A percentile compares a stretch with the other conserved stretches of the same genome.
These are phyloP conservation scores for Fusarium sp. DNA, from an alignment of 2,329 filamentous ascomycete species.

Conservation along the genomic window DNA sequence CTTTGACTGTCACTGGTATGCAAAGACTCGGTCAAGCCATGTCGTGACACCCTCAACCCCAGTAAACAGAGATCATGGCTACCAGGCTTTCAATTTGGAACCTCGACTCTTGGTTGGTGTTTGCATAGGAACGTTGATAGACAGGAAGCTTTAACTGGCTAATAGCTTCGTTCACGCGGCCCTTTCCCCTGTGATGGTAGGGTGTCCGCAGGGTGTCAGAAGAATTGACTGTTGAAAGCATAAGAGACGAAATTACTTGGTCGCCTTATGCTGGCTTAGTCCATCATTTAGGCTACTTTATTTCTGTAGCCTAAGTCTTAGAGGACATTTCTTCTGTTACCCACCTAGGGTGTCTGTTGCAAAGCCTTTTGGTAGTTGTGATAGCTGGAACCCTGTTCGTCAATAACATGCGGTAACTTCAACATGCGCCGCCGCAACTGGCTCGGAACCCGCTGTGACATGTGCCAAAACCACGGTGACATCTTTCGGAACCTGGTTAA, in stretches of 20 bases:
- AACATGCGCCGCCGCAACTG: constrained; percentile 37
- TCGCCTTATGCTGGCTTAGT: too few relatives aligned
- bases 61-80: constrained; percentile 9
- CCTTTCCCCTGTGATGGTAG: background rate
- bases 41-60: background rate
- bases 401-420: constrained; percentile 34
- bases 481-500: background rate
- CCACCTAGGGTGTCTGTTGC: background rate
- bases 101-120: background rate
- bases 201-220: background rate
- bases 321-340: too few relatives aligned
- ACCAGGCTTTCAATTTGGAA: background rate
- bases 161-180: constrained; percentile 9
- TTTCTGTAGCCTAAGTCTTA: too few relatives aligned
- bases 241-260: too few relatives aligned
- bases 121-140: constrained; percentile 26
- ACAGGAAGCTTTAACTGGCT: constrained; percentile 21
- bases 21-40: background rate
- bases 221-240: too few relatives aligned
- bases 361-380: constrained; percentile 7
- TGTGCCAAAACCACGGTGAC: background rate
- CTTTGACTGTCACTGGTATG: background rate
- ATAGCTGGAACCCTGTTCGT: constrained; percentile 25
- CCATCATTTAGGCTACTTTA: too few relatives aligned
- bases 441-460: constrained; percentile 8